Evolutionary conservation across 805 yeast genomes (phyloP).

Genomic region (Brettanomyces sp.): DNA sequence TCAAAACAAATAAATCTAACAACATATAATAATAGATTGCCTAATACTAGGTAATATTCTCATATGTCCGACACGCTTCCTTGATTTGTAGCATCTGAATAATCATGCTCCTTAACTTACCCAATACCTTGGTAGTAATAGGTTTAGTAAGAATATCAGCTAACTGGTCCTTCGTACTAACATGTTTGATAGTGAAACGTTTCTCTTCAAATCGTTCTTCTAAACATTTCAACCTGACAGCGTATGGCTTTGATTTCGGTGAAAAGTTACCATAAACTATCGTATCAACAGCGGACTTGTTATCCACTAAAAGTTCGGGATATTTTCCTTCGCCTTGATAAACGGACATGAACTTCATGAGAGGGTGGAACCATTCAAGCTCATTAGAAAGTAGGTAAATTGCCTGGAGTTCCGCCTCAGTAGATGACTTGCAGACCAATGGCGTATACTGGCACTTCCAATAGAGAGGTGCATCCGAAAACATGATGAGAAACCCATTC

Average conservation of each 20-base stretch:
- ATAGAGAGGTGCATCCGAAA: neutral
- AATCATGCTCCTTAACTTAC: too few species aligned
- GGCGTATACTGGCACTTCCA: neutral
- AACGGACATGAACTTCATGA: neutral
- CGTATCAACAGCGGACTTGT: neutral
- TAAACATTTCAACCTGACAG: neutral
- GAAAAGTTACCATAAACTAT: neutral
- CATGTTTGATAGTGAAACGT: neutral
- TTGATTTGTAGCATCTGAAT: too few species aligned
- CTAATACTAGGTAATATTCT: too few species aligned
- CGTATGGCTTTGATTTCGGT: neutral
- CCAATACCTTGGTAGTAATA: too few species aligned
- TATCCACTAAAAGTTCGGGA: neutral
- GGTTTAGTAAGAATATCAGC: too few species aligned
- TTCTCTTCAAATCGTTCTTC: neutral
- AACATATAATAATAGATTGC: too few species aligned
- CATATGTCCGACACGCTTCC: too few species aligned
- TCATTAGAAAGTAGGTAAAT: neutral
- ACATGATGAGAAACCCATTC: neutral
- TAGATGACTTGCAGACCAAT: too few species aligned
- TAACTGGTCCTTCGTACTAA: too few species aligned
- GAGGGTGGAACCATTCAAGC: neutral
- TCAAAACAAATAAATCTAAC: too few species aligned
- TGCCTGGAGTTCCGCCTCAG: too few species aligned
- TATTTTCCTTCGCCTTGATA: neutral